Base-by-base conservation (phyloP, 2,329 filamentous ascomycete genomes). In the Xylariaceae sp. region DNA sequence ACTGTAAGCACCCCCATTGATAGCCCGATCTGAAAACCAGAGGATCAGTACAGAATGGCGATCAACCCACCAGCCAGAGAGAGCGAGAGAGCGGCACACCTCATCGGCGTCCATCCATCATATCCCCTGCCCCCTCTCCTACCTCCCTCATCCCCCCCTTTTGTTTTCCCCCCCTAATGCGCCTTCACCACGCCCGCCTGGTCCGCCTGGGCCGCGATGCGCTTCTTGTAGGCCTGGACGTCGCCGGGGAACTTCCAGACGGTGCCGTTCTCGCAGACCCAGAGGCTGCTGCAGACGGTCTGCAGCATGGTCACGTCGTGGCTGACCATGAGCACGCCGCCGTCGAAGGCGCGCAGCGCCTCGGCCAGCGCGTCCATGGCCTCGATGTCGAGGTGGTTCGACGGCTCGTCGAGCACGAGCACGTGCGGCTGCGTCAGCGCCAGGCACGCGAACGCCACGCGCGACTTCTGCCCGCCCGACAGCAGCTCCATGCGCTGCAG, bases 271-370 rank as follows among this genome's bases (percentile, higher is more conserved):
- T 98, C 92, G 55, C 92, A 98, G 43, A 98, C 90, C 92, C 92
- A 98, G 53, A 98, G 65, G 56, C 81, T 92, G 32, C 72, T 92
- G 63, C 92, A 98, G 23, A 98, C 92, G 33, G 84, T 94, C 68
- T 94, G 88, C 60, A 98, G 61, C 87, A 98, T 95, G 1, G 92
- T 96, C 34, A 98, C 92, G 57, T 98, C 92, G 82, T 98, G 92
- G 54, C 85, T 94, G 37, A 98, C 92, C 88, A 98, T 96, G 51
- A 98, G 68, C 36, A 98, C 89, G 58, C 92, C 92, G 41, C 92
- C 92, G 64, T 94, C 75, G 65, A 96, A 98, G 44, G 80, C 76
- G 48, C 78, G 74, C 48, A 98, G 68, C 12, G 92, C 92, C 19
- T 82, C 78, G 4, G 86, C 81, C 33, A 98, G 69, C 9, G 92